A percentile compares a stretch with the other conserved stretches of the same genome.
phyloP scores from a whole-genome alignment of 169 alveolate species.

The Plasmodium sp. region DNA sequence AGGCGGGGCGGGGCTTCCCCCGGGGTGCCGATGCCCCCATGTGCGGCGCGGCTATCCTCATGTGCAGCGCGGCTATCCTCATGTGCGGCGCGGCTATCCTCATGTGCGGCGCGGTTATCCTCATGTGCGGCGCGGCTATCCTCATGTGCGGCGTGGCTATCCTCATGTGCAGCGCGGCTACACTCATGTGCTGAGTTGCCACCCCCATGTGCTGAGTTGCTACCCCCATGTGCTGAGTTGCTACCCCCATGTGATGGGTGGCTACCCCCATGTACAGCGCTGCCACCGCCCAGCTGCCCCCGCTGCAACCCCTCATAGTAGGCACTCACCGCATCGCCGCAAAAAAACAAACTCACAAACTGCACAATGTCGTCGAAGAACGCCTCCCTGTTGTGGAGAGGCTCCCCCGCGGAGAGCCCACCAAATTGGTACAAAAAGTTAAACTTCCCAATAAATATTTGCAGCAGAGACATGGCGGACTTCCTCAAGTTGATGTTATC shows the following conservation, averaged over 20 bases:
- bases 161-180: no score
- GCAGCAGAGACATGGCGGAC: slow-evolving; percentile 58
- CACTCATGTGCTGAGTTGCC: no score
- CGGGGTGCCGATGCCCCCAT: no score
- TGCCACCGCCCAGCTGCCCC: neutral
- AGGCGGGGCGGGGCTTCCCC: neutral
- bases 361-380: slow-evolving; percentile 1
- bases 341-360: slow-evolving; percentile 32
- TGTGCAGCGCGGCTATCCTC: no score
- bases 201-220: no score
- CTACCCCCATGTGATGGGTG: neutral
- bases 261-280: neutral
- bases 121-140: no score
- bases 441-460: slow-evolving; percentile 47
- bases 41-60: no score
- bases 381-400: neutral
- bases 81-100: no score
- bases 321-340: slow-evolving; percentile 16
- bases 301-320: slow-evolving; percentile 16
- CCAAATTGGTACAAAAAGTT: slow-evolving; percentile 28
- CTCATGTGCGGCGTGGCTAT: no score
- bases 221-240: neutral
- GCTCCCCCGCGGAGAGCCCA: neutral
- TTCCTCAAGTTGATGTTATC: slow-evolving; percentile 62
- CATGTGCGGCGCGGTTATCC: no score